phyloP scores from a whole-genome alignment of 2,329 filamentous ascomycete genomes.

The Sarocladiaceae sp. region DNA sequence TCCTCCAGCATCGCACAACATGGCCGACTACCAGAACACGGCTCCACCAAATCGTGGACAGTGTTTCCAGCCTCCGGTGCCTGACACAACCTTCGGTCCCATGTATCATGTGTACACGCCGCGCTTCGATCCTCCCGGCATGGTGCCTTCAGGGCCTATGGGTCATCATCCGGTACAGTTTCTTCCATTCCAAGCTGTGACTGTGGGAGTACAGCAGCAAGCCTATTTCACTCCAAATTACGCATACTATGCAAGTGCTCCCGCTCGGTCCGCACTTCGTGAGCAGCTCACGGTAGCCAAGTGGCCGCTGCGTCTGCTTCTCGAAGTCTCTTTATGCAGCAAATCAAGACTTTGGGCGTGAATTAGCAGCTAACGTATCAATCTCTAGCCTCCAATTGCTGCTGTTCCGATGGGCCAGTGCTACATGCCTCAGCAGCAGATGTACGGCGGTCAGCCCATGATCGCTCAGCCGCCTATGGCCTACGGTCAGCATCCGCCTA shows the following conservation, averaged over 20 bases:
- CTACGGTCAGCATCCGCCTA: background rate
- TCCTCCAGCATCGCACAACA: conserved; percentile 19
- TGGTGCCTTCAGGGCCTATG: conserved; percentile 26
- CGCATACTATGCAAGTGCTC: conserved; percentile 36
- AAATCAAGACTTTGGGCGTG: too few relatives aligned
- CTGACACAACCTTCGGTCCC: conserved; percentile 52
- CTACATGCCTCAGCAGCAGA: conserved; percentile 19
- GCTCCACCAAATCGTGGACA: conserved; percentile 37
- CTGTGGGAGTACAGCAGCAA: conserved; percentile 6
- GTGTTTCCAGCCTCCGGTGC: conserved; percentile 55
- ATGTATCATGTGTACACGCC: conserved; percentile 53
- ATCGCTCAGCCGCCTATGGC: conserved; percentile 3
- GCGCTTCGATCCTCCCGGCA: conserved; percentile 38
- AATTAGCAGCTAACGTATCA: background rate
- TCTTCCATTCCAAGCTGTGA: conserved; percentile 15
- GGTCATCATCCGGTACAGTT: conserved; percentile 25
- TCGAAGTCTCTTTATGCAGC: too few relatives aligned
- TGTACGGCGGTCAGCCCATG: conserved; percentile 11
- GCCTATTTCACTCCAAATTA: conserved; percentile 14
- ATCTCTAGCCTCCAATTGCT: conserved; percentile 24
- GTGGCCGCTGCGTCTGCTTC: conserved; percentile 5
- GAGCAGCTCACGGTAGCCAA: background rate
- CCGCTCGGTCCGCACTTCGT: background rate
- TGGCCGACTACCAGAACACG: conserved; percentile 38
- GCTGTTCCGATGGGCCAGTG: conserved; percentile 22